phyloP scores from a whole-genome alignment of 2,329 filamentous ascomycete species.

The Dryadomyces quercivorus region DNA sequence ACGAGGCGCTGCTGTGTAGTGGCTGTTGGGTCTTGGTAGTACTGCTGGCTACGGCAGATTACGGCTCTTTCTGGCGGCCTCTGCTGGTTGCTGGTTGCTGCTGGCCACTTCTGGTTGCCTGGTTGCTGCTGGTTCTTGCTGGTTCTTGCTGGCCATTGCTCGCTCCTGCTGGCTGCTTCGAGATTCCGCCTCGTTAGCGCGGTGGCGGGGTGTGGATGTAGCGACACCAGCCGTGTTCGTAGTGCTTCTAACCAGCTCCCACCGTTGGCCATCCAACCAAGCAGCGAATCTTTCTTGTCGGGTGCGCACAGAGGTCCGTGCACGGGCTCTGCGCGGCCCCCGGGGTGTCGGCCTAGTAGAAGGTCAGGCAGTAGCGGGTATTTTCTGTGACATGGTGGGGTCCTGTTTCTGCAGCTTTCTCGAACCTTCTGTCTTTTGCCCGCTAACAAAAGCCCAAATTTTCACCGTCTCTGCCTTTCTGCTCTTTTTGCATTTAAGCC shows the following conservation, averaged over 20 bases:
- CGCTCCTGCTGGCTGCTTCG: not conserved
- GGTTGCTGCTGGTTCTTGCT: not conserved
- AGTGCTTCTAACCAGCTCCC: not conserved
- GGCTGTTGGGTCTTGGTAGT: no score
- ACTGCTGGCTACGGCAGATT: no score
- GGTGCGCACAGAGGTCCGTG: not conserved
- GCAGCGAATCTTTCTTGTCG: not conserved
- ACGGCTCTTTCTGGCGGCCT: not conserved
- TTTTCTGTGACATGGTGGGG: constrained; percentile 8
- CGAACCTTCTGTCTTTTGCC: constrained; percentile 13
- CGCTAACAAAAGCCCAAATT: constrained; percentile 10
- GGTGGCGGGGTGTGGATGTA: no score
- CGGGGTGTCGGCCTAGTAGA: not conserved
- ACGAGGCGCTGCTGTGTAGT: no score
- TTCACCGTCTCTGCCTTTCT: constrained; percentile 1
- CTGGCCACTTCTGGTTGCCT: no score
- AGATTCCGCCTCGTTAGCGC: no score
- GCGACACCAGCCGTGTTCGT: not conserved
- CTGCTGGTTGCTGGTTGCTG: not conserved
- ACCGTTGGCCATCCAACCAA: not conserved
- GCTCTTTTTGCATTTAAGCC: constrained; percentile 5
- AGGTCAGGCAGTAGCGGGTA: not conserved
- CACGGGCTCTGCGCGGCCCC: not conserved
- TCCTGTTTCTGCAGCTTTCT: constrained; percentile 12
- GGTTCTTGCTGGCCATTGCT: not conserved